A percentile compares a stretch with the other conserved stretches of the same genome.
phyloP scores from a whole-genome alignment of 371 early-diverging fungal genomes.

The Saksenaea vasiformis region DNA sequence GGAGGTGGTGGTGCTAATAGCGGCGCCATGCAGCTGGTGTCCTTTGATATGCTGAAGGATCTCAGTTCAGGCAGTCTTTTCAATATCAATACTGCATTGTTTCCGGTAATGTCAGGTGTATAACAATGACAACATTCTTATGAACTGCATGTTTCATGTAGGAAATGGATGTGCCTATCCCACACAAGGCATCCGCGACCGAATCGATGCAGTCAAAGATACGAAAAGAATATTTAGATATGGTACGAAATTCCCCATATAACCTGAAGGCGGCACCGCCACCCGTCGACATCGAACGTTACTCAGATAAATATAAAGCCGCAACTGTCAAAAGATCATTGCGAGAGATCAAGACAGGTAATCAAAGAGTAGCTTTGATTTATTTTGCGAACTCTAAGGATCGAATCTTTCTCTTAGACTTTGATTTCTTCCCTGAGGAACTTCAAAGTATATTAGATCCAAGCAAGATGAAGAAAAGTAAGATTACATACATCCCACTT shows the following conservation, averaged over 20 bases:
- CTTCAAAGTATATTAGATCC: slow-evolving; percentile 47
- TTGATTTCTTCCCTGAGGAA: slow-evolving; percentile 56
- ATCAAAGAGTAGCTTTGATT: not conserved
- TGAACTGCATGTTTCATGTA: slow-evolving; percentile 11
- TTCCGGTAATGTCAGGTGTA: slow-evolving; percentile 36
- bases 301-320: slow-evolving; percentile 49
- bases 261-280: slow-evolving; percentile 38
- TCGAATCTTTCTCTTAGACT: slow-evolving; percentile 22
- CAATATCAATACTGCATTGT: slow-evolving; percentile 44
- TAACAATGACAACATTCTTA: not conserved
- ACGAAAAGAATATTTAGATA: slow-evolving; percentile 29
- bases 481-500: not conserved
- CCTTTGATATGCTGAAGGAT: slow-evolving; percentile 48
- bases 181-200: slow-evolving; percentile 39
- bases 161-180: slow-evolving; percentile 50
- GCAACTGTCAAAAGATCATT: slow-evolving; percentile 27
- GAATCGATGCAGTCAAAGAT: slow-evolving; percentile 37
- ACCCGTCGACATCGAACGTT: slow-evolving; percentile 48
- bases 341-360: slow-evolving; percentile 48
- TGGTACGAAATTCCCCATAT: slow-evolving; percentile 40
- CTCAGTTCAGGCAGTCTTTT: slow-evolving; percentile 45
- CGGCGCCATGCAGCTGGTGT: slow-evolving; percentile 48
- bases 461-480: slow-evolving; percentile 41
- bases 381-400: not conserved
- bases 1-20: slow-evolving; percentile 39